A percentile compares a stretch with the other conserved stretches of the same genome.
These are phyloP conservation scores for Pleurotus citrinopileatus DNA, from an alignment of 768 basidiomycete species.

Conservation along the genomic window DNA sequence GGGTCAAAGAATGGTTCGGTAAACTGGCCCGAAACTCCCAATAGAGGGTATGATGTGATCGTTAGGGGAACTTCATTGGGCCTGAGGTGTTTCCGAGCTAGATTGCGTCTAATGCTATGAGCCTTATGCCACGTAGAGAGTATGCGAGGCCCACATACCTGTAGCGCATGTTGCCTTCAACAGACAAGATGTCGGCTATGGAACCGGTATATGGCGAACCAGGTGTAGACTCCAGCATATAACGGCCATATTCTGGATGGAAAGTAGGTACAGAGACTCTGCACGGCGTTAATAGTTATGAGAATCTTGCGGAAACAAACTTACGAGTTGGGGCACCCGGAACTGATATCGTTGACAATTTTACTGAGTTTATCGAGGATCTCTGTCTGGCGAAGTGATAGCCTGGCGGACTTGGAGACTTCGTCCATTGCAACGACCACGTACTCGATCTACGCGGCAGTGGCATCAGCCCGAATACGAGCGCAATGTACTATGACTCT, in stretches of 20 bases:
- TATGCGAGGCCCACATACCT: constrained; percentile 44
- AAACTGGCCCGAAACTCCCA: constrained; percentile 87
- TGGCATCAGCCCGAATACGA: constrained; percentile 11
- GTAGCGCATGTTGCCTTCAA: constrained; percentile 94
- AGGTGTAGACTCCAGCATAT: constrained; percentile 98
- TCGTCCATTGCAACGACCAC: constrained; percentile 90
- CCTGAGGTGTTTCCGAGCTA: constrained; percentile 81
- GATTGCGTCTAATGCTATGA: constrained; percentile 56
- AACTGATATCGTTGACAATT: constrained; percentile 64
- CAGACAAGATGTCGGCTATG: constrained; percentile 80
- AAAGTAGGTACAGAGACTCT: constrained; percentile 84
- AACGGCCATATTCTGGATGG: constrained; percentile 97
- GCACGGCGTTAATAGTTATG: constrained; percentile 4
- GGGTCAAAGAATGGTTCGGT: constrained; percentile 88
- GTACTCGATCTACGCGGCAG: constrained; percentile 77
- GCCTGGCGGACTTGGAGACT: constrained; percentile 71
- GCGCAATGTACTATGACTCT: constrained; percentile 13
- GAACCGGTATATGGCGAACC: constrained; percentile 92
- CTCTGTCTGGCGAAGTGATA: constrained; percentile 94
- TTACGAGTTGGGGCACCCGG: constrained; percentile 59
- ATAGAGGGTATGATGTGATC: constrained; percentile 90
- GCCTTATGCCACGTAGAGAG: not conserved
- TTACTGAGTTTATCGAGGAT: constrained; percentile 77
- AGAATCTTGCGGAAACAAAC: constrained; percentile 20
- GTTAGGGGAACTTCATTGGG: constrained; percentile 88